Base-by-base conservation (phyloP, 768 basidiomycete genomes). In the Amanita jacksonii region DNA sequence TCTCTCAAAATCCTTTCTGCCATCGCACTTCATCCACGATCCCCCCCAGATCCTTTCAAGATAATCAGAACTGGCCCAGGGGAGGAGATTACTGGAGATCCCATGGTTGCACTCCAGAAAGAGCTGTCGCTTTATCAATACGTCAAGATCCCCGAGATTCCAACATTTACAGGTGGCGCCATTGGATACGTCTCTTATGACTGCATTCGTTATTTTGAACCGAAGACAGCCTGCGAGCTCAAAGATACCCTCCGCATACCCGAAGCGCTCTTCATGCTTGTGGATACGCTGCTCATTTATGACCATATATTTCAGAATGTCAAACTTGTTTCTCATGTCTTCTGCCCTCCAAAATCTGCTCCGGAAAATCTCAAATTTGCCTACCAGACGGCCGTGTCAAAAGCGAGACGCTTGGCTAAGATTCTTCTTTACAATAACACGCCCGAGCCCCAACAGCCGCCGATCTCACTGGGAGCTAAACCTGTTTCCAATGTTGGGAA, bases 121-220 rank as follows among this genome's bases (percentile, higher is more conserved):
- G 91, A 94, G 59, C 76, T 99, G 16, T 67, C 81, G 5, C 67
- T 83, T 42, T 89, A 98, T 68, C 74, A 84, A 61, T 96, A 93
- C 59, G 76, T 96, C 62, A 85, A 85, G 59, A 79, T 96, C 19
- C 91, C 91, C 4, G 86, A 93, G 60, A 73, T 94, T 27, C 82
- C 88, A 1, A 93, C 93, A 0, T 96, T 98, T 59, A 94, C 92
- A 35, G 96, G 96, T 36, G 96, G 96, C 35, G 94, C 93, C 1
- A 89, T 98, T 56, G 96, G 96, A 43, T 98, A 96, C 60, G 90
- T 99, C 48, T 78, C 90, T 9, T 99, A 92, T 66, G 96, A 99
- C 60, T 91, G 90, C 61, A 80, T 99, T 45, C 89, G 86, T 45
- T 81, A 97, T 62, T 99, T 99, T 55, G 96, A 99, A 61, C 92